These are phyloP conservation scores for Mortierella sp. DNA, from an alignment of 371 early-diverging fungal genomes.

Conservation along the genomic window DNA sequence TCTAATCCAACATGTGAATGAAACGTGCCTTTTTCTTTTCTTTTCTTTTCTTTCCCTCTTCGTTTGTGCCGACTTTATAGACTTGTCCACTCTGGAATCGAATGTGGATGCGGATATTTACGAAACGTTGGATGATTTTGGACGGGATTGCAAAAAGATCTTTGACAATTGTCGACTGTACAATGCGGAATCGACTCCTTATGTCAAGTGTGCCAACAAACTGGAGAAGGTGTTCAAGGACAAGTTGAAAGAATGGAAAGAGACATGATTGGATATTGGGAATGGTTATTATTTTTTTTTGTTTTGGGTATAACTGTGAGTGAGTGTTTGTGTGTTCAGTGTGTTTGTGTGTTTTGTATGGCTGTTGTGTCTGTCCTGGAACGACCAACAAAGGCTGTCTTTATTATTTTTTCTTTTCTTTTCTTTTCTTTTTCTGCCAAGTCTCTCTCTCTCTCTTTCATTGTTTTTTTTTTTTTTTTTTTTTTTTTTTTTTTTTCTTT, in stretches of 20 bases:
- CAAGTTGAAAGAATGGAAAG: conserved; percentile 53
- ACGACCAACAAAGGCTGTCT: too few relatives aligned
- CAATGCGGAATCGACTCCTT: conserved; percentile 83
- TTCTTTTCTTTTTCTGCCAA: too few relatives aligned
- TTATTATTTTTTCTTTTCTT: too few relatives aligned
- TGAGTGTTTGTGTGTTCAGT: too few relatives aligned
- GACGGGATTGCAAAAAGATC: conserved; percentile 81
- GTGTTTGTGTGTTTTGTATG: too few relatives aligned
- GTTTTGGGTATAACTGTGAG: too few relatives aligned
- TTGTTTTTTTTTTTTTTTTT: too few relatives aligned
- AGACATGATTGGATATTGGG: conserved; percentile 20
- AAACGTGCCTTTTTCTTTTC: background rate
- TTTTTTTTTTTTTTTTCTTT: too few relatives aligned
- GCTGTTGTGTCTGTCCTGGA: too few relatives aligned
- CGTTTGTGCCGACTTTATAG: too few relatives aligned
- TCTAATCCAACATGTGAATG: too few relatives aligned
- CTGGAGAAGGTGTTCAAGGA: conserved; percentile 81
- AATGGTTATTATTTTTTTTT: background rate
- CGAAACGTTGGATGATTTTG: conserved; percentile 76
- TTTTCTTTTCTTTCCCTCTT: background rate
- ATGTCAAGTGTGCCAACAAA: conserved; percentile 81
- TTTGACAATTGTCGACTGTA: conserved; percentile 89
- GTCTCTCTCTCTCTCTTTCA: too few relatives aligned
- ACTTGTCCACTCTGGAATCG: conserved; percentile 80
- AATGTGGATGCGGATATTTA: conserved; percentile 85